These are phyloP conservation scores for Multifurca ochricompacta DNA, from an alignment of 768 basidiomycete species.

Conservation along the genomic window DNA sequence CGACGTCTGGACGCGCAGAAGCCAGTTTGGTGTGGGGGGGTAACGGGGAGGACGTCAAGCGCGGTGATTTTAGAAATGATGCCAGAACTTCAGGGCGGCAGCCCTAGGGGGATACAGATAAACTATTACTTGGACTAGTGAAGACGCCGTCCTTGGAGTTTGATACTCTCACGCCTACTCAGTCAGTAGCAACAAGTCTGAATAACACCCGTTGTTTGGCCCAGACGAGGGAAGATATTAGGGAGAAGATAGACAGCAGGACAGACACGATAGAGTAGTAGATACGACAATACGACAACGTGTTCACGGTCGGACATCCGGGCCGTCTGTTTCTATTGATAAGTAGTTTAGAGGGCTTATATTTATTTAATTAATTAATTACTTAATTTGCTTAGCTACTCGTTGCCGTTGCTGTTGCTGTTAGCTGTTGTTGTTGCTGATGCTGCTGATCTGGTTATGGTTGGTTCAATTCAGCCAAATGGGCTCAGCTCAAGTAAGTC, in stretches of 20 bases:
- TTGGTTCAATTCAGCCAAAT: not conserved
- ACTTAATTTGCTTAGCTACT: too few species aligned
- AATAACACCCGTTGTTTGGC: slow-evolving; percentile 1
- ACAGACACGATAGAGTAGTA: too few species aligned
- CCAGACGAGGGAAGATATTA: not conserved
- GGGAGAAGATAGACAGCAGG: too few species aligned
- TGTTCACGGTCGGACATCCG: slow-evolving; percentile 2
- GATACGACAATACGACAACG: too few species aligned
- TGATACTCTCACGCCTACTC: not conserved
- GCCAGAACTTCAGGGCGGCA: not conserved
- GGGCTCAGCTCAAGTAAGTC: not conserved
- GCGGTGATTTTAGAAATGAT: slow-evolving; percentile 46
- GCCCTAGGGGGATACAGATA: not conserved
- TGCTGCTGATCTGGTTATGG: too few species aligned
- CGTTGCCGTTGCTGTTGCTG: too few species aligned
- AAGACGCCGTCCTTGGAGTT: not conserved
- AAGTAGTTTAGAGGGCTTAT: too few species aligned
- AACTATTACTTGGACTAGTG: not conserved
- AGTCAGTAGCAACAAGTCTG: not conserved
- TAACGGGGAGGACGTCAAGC: slow-evolving; percentile 71
- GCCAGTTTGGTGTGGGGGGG: slow-evolving; percentile 53
- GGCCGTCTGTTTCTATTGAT: not conserved
- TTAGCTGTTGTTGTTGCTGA: too few species aligned
- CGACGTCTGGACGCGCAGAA: slow-evolving; percentile 43
- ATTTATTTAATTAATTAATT: too few species aligned